Conservation (phyloP, 1,284 basidiomycete genomes). For the Fomitopsis betulina region DNA sequence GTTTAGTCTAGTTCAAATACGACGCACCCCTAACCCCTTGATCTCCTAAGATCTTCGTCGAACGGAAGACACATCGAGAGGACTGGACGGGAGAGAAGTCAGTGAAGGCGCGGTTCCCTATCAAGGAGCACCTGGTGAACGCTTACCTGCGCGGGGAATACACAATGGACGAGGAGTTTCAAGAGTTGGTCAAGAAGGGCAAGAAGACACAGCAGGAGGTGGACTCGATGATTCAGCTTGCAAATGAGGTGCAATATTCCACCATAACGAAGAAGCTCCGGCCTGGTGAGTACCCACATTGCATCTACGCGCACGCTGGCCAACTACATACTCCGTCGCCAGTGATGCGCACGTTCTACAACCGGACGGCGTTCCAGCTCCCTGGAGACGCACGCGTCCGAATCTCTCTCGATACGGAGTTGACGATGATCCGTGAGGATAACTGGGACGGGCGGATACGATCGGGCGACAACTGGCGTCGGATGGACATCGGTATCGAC, state of each 20-base stretch:
- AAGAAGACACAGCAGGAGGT: conserved; percentile 95
- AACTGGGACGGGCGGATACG: conserved; percentile 89
- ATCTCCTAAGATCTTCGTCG: conserved; percentile 81
- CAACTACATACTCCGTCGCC: not conserved
- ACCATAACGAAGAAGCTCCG: conserved; percentile 80
- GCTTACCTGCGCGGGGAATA: conserved; percentile 88
- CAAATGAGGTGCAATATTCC: conserved; percentile 94
- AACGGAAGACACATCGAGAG: conserved; percentile 98
- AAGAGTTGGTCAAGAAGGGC: conserved; percentile 83
- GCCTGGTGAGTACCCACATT: conserved; percentile 54
- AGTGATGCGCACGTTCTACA: conserved; percentile 99
- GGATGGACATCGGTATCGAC: conserved; percentile 92
- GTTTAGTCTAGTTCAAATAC: not conserved
- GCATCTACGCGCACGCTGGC: not conserved
- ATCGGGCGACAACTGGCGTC: conserved; percentile 87
- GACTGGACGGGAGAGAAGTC: conserved; percentile 99
- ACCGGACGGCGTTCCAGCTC: conserved; percentile 97
- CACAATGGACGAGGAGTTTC: conserved; percentile 93
- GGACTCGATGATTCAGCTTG: conserved; percentile 93
- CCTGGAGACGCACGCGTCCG: conserved; percentile 97
- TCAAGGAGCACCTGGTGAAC: conserved; percentile 95
- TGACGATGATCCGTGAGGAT: conserved; percentile 93
- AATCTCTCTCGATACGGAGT: conserved; percentile 96
- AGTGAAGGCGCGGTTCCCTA: conserved; percentile 96
- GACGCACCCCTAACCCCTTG: conserved; percentile 1